phyloP scores from a whole-genome alignment of 345 rosid species.

The Populus euphratica region DNA sequence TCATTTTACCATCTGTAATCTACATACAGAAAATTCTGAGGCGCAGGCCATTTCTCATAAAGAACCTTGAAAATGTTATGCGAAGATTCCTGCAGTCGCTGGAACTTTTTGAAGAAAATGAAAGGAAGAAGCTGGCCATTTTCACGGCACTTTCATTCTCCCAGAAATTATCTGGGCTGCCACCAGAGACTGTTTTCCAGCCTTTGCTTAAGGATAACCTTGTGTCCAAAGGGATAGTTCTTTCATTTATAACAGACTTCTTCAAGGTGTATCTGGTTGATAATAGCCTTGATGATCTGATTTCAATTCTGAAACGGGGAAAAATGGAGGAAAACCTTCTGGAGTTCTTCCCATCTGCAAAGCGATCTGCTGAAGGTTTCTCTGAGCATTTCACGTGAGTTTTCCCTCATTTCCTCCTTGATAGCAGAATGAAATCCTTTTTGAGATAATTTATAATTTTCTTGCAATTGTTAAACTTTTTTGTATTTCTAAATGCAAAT shows the following conservation, averaged over 20 bases:
- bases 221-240: slow-evolving; percentile 97
- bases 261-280: slow-evolving; percentile 95
- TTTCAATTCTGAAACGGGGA: slow-evolving; percentile 83
- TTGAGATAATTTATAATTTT: neutral
- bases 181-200: slow-evolving; percentile 96
- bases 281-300: slow-evolving; percentile 92
- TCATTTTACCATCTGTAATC: slow-evolving; percentile 76
- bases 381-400: slow-evolving; percentile 97
- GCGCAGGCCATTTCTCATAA: slow-evolving; percentile 89
- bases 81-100: slow-evolving; percentile 86
- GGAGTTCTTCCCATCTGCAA: slow-evolving; percentile 75
- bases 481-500: neutral
- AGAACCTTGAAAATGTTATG: slow-evolving; percentile 95
- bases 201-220: slow-evolving; percentile 98
- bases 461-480: neutral
- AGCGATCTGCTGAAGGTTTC: slow-evolving; percentile 78
- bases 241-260: slow-evolving; percentile 87
- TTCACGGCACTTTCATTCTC: slow-evolving; percentile 98
- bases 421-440: neutral
- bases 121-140: slow-evolving; percentile 95
- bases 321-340: slow-evolving; percentile 91
- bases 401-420: neutral
- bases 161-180: slow-evolving; percentile 96
- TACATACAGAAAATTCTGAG: slow-evolving; percentile 87
- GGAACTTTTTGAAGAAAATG: slow-evolving; percentile 97